A percentile compares a stretch with the other conserved stretches of the same genome.
Evolutionary conservation across 2,329 filamentous ascomycete genomes (phyloP).

Genomic region (Penicillium sp.): DNA sequence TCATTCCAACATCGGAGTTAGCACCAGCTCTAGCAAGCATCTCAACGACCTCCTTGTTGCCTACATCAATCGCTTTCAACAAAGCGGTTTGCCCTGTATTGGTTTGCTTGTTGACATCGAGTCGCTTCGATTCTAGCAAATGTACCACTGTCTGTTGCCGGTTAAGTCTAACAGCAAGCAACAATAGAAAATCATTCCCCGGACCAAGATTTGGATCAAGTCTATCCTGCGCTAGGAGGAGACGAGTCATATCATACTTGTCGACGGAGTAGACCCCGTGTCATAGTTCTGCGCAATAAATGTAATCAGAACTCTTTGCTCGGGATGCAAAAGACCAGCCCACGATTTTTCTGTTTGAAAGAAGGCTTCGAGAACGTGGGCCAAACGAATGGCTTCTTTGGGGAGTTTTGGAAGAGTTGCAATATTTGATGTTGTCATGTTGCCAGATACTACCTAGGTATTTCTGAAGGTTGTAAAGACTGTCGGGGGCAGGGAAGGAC

Average conservation of each 20-base stretch:
- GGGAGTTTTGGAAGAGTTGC: too few relatives aligned
- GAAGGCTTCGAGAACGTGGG: too few relatives aligned
- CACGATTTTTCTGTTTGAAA: too few relatives aligned
- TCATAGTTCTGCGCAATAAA: too few relatives aligned
- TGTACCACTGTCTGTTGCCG: not conserved
- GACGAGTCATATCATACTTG: not conserved
- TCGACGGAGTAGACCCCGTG: not conserved
- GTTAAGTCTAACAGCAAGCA: not conserved
- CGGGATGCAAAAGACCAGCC: too few relatives aligned
- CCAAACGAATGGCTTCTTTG: too few relatives aligned
- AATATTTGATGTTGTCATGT: too few relatives aligned
- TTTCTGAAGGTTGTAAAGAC: too few relatives aligned
- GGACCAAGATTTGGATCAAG: not conserved
- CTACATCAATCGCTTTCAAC: not conserved
- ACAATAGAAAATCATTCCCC: not conserved
- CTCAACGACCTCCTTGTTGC: not conserved
- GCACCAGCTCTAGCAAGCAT: not conserved
- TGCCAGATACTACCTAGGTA: too few relatives aligned
- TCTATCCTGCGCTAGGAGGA: not conserved
- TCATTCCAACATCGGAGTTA: not conserved
- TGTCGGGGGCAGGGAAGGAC: not conserved
- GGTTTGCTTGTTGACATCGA: not conserved
- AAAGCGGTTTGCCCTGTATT: not conserved
- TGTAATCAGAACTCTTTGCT: too few relatives aligned
- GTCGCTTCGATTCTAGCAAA: not conserved